Conservation (phyloP, 108 stramenopile genomes). For the Parietichytrium sp. region DNA sequence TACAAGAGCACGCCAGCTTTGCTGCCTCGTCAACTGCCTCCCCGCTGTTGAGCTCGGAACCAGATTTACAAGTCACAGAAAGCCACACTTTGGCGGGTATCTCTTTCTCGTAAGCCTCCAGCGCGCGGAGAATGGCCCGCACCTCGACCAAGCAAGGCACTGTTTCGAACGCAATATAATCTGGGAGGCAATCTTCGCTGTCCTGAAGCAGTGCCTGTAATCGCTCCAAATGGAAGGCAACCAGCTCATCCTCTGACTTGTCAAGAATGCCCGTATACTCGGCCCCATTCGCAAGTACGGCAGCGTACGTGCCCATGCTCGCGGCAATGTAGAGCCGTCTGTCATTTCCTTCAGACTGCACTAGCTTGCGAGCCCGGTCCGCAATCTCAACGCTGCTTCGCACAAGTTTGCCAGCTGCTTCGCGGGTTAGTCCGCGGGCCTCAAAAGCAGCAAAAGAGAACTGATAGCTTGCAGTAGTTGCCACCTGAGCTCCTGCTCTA, state of each 20-base stretch:
- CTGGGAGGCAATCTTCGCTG: background rate
- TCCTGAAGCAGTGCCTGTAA: background rate
- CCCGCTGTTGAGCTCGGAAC: background rate
- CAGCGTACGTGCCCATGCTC: background rate
- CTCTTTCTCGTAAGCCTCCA: background rate
- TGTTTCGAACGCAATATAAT: slow-evolving; percentile 25
- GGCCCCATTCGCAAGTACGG: background rate
- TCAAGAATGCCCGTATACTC: slow-evolving; percentile 30
- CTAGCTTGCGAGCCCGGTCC: slow-evolving; percentile 31
- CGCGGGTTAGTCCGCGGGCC: background rate
- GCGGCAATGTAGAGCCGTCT: too few species aligned
- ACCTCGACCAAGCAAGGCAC: slow-evolving; percentile 11
- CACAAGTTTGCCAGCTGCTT: background rate
- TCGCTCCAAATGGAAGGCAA: background rate
- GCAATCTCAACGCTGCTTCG: background rate
- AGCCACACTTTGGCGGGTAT: background rate
- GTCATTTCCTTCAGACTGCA: too few species aligned
- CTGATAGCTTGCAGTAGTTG: slow-evolving; percentile 10
- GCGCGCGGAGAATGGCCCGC: background rate
- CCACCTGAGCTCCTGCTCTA: background rate
- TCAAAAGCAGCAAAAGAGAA: slow-evolving; percentile 4
- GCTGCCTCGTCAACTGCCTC: slow-evolving; percentile 5
- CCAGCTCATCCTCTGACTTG: background rate
- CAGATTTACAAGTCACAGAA: background rate
- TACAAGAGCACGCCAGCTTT: too few species aligned